Conservation (phyloP, 495 filamentous ascomycete genomes). For the Coniosporium apollinis region DNA sequence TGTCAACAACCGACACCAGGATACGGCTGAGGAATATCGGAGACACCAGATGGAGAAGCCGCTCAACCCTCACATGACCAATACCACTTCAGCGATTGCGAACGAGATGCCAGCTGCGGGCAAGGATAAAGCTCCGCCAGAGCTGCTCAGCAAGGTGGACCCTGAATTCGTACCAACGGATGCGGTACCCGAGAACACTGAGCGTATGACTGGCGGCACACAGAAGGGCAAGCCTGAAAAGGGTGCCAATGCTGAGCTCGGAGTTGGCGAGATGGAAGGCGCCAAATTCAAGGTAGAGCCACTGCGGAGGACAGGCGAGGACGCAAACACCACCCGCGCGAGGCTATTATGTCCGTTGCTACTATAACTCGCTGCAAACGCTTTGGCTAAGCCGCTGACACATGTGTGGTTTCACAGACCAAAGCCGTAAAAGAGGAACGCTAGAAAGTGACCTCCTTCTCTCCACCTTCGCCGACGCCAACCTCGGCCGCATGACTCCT, state of each 20-base stretch:
- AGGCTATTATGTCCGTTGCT: constrained; percentile 67
- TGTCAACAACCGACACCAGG: constrained; percentile 19
- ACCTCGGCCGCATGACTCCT: constrained; percentile 55
- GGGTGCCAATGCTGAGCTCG: constrained; percentile 50
- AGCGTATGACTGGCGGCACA: constrained; percentile 45
- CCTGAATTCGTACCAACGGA: constrained; percentile 40
- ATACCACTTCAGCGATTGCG: constrained; percentile 45
- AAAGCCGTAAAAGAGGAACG: constrained; percentile 90
- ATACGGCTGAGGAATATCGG: constrained; percentile 32
- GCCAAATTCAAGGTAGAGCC: constrained; percentile 83
- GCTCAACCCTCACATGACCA: constrained; percentile 44
- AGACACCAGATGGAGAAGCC: constrained; percentile 37
- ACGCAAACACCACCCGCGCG: constrained; percentile 66
- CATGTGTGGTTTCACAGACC: constrained; percentile 50
- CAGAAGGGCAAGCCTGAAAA: constrained; percentile 29
- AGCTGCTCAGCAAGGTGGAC: constrained; percentile 40
- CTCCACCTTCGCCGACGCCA: constrained; percentile 77
- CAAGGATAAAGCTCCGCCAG: constrained; percentile 38
- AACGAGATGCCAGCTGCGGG: constrained; percentile 46
- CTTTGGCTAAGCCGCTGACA: background rate
- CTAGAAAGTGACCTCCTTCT: constrained; percentile 91
- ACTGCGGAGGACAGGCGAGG: constrained; percentile 61
- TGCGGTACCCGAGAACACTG: constrained; percentile 34
- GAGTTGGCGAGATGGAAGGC: constrained; percentile 80
- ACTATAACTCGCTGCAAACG: too few species aligned